Conservation (phyloP, 257 asterid species). For the Nicotiana noctiflora region DNA sequence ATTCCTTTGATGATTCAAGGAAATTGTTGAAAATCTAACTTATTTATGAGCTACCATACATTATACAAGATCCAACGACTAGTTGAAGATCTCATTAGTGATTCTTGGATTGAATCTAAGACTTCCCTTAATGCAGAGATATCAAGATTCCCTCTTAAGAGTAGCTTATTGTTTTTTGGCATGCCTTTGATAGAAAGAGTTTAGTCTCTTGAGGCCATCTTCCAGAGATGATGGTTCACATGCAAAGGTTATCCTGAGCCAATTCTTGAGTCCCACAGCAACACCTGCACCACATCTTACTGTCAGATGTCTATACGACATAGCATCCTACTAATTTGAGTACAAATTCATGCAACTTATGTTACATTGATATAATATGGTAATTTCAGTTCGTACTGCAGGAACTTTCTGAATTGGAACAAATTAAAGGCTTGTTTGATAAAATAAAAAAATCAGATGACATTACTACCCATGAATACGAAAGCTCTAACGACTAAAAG, state of each 20-base stretch:
- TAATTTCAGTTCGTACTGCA: background rate
- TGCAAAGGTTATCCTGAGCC: constrained; percentile 70
- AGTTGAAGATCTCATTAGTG: constrained; percentile 11
- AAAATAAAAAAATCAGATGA: background rate
- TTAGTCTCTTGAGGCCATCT: constrained; percentile 54
- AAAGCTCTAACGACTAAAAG: background rate
- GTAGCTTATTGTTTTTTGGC: constrained; percentile 51
- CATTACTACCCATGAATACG: background rate
- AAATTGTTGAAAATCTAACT: background rate
- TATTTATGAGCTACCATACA: background rate
- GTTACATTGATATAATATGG: background rate
- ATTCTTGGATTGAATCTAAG: background rate
- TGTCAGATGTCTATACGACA: background rate
- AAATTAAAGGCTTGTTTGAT: background rate
- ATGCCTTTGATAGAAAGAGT: constrained; percentile 55
- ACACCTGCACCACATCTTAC: constrained; percentile 35
- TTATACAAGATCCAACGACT: constrained; percentile 14
- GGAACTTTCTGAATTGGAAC: background rate
- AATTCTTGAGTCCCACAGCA: constrained; percentile 68
- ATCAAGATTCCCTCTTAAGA: background rate
- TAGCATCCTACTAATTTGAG: background rate
- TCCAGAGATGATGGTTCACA: constrained; percentile 58
- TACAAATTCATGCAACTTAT: background rate
- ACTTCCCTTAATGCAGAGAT: background rate
- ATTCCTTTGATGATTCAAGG: background rate